phyloP scores from a whole-genome alignment of 768 basidiomycete genomes.

The Psilocybe subaeruginosa region DNA sequence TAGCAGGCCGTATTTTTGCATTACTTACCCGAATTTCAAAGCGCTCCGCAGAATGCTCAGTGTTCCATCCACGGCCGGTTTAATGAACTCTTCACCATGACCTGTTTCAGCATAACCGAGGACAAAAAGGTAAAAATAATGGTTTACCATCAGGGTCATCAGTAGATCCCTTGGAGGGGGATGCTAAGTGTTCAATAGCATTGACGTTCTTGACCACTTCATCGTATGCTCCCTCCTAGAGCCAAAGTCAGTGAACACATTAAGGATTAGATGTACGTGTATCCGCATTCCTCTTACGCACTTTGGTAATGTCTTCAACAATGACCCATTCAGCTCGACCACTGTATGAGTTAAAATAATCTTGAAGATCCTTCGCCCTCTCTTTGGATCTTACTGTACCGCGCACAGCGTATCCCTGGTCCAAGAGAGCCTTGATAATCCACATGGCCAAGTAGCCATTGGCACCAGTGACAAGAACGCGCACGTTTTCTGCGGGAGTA shows the following conservation, averaged over 20 bases:
- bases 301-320: conserved; percentile 5
- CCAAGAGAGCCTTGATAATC: conserved; percentile 1
- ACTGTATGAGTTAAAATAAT: background rate
- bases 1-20: background rate
- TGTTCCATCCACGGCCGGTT: conserved; percentile 78
- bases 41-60: conserved; percentile 61
- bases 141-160: conserved; percentile 32
- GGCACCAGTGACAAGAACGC: conserved; percentile 7
- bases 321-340: conserved; percentile 1
- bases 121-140: too few relatives aligned
- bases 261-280: background rate
- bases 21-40: conserved; percentile 50
- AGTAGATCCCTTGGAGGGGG: conserved; percentile 49
- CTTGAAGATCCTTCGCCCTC: background rate
- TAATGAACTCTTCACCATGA: conserved; percentile 52
- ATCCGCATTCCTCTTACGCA: background rate
- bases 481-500: background rate
- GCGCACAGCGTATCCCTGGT: conserved; percentile 6
- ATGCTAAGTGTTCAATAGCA: conserved; percentile 71
- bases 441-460: conserved; percentile 11
- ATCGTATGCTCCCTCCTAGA: conserved; percentile 71
- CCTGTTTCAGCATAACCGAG: background rate
- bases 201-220: conserved; percentile 77
- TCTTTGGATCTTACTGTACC: background rate
- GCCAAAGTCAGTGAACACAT: background rate